These are phyloP conservation scores for Chlorencoelia australis DNA, from an alignment of 2,329 filamentous ascomycete species.

Conservation along the genomic window DNA sequence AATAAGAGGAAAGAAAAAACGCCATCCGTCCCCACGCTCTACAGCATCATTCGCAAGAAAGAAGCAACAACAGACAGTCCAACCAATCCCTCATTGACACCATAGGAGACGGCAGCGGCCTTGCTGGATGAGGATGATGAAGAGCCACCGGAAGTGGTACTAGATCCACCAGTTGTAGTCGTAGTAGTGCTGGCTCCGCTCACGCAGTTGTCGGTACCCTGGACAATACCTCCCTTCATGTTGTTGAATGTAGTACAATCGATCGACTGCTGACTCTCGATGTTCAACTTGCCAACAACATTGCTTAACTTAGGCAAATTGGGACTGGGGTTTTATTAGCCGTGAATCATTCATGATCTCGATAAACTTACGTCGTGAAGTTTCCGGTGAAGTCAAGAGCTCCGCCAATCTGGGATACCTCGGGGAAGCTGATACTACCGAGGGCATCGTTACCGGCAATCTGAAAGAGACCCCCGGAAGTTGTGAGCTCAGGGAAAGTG, in stretches of 20 bases:
- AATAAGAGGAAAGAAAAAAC: constrained; percentile 27
- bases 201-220: constrained; percentile 37
- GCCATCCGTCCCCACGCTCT: constrained; percentile 28
- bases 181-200: constrained; percentile 15
- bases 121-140: constrained; percentile 25
- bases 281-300: constrained; percentile 63
- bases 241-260: constrained; percentile 21
- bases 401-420: constrained; percentile 61
- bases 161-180: constrained; percentile 27
- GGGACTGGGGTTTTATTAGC: constrained; percentile 47
- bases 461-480: constrained; percentile 68
- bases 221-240: constrained; percentile 31
- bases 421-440: constrained; percentile 54
- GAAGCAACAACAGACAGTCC: constrained; percentile 35
- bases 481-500: constrained; percentile 57
- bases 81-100: constrained; percentile 29
- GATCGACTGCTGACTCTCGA: constrained; percentile 29
- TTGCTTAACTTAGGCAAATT: constrained; percentile 54
- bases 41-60: constrained; percentile 36
- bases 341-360: constrained; percentile 15
- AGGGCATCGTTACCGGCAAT: constrained; percentile 86
- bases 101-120: constrained; percentile 30
- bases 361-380: constrained; percentile 62
- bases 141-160: constrained; percentile 19
- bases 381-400: constrained; percentile 78